A percentile compares a stretch with the other conserved stretches of the same genome.
Evolutionary conservation across 2,329 filamentous ascomycete genomes (phyloP).

Genomic region (Blumeria hordei): DNA sequence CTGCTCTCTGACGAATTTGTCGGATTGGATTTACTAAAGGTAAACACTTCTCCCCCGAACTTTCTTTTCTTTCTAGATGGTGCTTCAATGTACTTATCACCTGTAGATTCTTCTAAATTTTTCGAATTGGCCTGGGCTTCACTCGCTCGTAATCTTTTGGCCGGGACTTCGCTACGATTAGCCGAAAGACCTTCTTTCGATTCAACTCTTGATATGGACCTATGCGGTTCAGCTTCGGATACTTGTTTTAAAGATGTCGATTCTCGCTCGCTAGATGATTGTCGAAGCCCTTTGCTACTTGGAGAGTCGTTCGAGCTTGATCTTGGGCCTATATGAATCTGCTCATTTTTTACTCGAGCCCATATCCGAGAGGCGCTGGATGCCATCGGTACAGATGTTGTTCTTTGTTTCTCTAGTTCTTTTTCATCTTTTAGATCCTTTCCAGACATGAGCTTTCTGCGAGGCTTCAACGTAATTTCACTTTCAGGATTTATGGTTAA

Average conservation of each 20-base stretch:
- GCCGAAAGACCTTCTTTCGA: conserved; percentile 27
- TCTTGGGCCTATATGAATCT: conserved; percentile 2
- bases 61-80: conserved; percentile 30
- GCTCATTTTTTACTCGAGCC: conserved; percentile 22
- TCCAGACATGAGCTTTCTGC: conserved; percentile 38
- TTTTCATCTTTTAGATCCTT: conserved; percentile 33
- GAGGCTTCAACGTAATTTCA: conserved; percentile 28
- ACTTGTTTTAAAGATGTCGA: conserved; percentile 7
- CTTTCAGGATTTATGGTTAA: conserved; percentile 22
- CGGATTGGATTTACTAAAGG: background rate
- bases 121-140: conserved; percentile 26
- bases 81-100: conserved; percentile 26
- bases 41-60: conserved; percentile 23
- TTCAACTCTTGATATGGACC: conserved; percentile 35
- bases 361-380: conserved; percentile 28
- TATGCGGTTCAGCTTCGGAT: conserved; percentile 24
- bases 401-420: conserved; percentile 26
- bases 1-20: background rate
- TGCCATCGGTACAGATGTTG: conserved; percentile 22
- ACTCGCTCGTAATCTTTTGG: conserved; percentile 35
- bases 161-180: conserved; percentile 24
- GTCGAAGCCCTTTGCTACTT: conserved; percentile 3
- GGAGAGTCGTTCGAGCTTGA: too few species aligned
- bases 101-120: conserved; percentile 20
- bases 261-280: conserved; percentile 7